Conservation (phyloP, 2,329 filamentous ascomycete genomes). For the Alternaria longipes region DNA sequence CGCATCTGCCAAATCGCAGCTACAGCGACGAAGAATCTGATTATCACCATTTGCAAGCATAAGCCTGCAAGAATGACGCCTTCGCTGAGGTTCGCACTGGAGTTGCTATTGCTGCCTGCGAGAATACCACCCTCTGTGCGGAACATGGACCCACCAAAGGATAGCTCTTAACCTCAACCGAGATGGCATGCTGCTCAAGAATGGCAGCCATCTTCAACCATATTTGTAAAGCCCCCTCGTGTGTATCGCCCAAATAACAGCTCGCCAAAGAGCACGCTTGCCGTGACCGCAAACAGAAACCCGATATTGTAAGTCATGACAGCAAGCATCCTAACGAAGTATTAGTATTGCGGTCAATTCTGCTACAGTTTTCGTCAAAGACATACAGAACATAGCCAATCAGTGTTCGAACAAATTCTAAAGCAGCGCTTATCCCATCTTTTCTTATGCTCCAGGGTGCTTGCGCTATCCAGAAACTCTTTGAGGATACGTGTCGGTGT, state of each 20-base stretch:
- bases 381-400: conserved; percentile 44
- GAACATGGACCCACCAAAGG: not conserved
- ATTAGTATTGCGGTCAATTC: conserved; percentile 2
- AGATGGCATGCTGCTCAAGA: conserved; percentile 16
- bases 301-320: conserved; percentile 47
- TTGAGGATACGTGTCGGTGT: not conserved
- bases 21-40: too few relatives aligned
- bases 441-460: conserved; percentile 31
- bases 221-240: conserved; percentile 21
- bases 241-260: conserved; percentile 41
- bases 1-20: too few relatives aligned
- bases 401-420: conserved; percentile 39
- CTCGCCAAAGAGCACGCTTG: conserved; percentile 42
- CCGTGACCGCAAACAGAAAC: conserved; percentile 42
- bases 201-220: conserved; percentile 42
- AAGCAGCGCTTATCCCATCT: conserved; percentile 28
- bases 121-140: not conserved
- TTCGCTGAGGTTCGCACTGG: too few relatives aligned
- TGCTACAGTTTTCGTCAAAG: not conserved
- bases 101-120: too few relatives aligned
- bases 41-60: too few relatives aligned
- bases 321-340: conserved; percentile 36
- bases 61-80: too few relatives aligned
- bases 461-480: conserved; percentile 30
- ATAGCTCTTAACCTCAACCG: not conserved